A percentile compares a stretch with the other conserved stretches of the same genome.
phyloP scores from a whole-genome alignment of 768 basidiomycete genomes.

The Tulasnella sp. region DNA sequence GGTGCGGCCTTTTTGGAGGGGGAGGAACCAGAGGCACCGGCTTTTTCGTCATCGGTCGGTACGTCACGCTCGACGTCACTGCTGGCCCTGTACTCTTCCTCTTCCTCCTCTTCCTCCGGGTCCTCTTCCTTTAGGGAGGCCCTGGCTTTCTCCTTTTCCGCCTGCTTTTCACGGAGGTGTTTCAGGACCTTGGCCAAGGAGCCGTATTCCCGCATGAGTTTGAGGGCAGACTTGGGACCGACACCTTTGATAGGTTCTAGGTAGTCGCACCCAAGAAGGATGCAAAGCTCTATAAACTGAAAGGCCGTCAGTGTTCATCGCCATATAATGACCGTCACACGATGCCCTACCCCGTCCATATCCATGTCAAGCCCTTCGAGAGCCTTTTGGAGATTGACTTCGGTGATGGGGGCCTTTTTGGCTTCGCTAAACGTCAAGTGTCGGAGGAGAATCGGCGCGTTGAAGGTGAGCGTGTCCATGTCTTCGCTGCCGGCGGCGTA shows the following conservation, averaged over 20 bases:
- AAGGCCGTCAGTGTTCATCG: not conserved
- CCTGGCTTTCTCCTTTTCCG: constrained; percentile 21
- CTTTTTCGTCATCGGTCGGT: constrained; percentile 20
- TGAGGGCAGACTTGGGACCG: constrained; percentile 90
- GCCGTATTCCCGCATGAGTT: constrained; percentile 75
- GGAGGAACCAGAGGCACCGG: not conserved
- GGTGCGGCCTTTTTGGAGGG: too few relatives aligned
- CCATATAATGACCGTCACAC: not conserved
- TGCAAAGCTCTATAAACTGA: constrained; percentile 92
- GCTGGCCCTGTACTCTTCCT: constrained; percentile 20
- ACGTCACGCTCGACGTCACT: constrained; percentile 17
- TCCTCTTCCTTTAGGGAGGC: constrained; percentile 3
- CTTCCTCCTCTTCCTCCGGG: constrained; percentile 21
- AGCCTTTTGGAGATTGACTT: constrained; percentile 71
- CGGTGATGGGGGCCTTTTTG: constrained; percentile 90
- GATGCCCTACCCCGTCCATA: constrained; percentile 64
- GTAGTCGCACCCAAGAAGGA: constrained; percentile 95
- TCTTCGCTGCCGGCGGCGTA: constrained; percentile 98
- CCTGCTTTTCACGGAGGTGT: constrained; percentile 65
- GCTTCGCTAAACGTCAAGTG: constrained; percentile 98
- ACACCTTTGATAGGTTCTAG: constrained; percentile 97
- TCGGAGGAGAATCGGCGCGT: constrained; percentile 78
- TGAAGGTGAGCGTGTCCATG: constrained; percentile 98
- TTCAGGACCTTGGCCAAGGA: constrained; percentile 59
- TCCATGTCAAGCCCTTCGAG: constrained; percentile 83